Evolutionary conservation across 257 asterid genomes (phyloP), one percentile per base, ranked within the genome.

Genomic region (Catharanthus roseus): DNA sequence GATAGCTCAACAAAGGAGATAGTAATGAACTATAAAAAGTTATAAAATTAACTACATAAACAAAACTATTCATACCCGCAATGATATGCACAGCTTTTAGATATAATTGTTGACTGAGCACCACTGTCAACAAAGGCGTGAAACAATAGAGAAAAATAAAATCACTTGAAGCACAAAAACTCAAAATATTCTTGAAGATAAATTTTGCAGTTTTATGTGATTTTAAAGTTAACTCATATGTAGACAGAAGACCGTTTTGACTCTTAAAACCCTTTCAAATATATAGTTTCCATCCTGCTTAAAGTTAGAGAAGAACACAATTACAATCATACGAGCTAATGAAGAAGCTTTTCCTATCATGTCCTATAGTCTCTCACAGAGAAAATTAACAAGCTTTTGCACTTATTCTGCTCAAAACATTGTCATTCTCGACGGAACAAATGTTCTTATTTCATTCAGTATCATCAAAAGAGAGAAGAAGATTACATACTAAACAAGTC

Each of bases 91-190:
- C 99, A 95, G 84, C 83, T 88, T 88, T 87, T 95, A 74, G 99
- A 95, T 82, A 95, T 95, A 68, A 91, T 91, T 64, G 99, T 95
- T 56, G 99, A 95, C 83, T 91, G 99, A 79, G 99, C 99, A 76
- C 99, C 99, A 77, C 99, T 95, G 71, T 95, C 99, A 75, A 95
- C 99, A 72, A 95, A 95, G 71, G 99, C 99, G 97, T 93, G 83
- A 80, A 82, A 77, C 75, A 72, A 72, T 44, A 71, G 26, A 69
- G 23, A 47, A 28, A 61, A 31, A 19, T 9, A 55, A 2, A 6
- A 1, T 33, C 42, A 61, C 24, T 19, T 31, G 44, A 61, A 18
- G 26, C 26, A 61, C 9, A 21, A 61, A 16, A 60, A 60, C 26
- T 6, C 42, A 60, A 58, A 56, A 31, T 60, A 7, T 10, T 61